Evolutionary conservation across 2,329 filamentous ascomycete genomes (phyloP).

Genomic region (Aspergillus phoenicis): DNA sequence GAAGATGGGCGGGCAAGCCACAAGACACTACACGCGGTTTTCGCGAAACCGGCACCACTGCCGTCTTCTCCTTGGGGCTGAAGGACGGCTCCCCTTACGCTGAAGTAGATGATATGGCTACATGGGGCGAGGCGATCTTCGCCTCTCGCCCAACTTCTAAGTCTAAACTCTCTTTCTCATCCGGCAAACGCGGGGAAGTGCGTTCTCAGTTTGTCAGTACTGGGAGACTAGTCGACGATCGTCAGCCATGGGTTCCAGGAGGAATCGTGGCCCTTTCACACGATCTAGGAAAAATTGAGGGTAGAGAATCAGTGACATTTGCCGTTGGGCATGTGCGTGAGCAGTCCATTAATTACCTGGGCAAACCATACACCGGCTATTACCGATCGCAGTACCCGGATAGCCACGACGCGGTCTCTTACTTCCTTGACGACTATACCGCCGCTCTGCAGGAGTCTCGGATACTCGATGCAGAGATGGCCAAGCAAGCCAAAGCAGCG

Average conservation of each 20-base stretch:
- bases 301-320: conserved; percentile 39
- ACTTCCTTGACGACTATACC: conserved; percentile 46
- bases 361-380: conserved; percentile 43
- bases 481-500: conserved; percentile 29
- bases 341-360: conserved; percentile 46
- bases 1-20: conserved; percentile 45
- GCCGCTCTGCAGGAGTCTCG: conserved; percentile 39
- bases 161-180: conserved; percentile 33
- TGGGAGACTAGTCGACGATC: conserved; percentile 32
- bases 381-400: conserved; percentile 41
- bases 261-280: conserved; percentile 44
- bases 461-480: conserved; percentile 35
- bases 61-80: conserved; percentile 38
- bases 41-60: conserved; percentile 26
- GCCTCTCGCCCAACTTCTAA: conserved; percentile 35
- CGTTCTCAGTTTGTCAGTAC: conserved; percentile 35
- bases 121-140: conserved; percentile 47
- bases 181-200: conserved; percentile 33
- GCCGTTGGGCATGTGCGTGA: conserved; percentile 47
- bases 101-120: conserved; percentile 45
- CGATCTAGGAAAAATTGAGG: conserved; percentile 39
- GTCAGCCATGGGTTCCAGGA: conserved; percentile 29
- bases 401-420: conserved; percentile 37
- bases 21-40: conserved; percentile 28
- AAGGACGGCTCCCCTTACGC: conserved; percentile 36